Percentiles rank a stretch among this genome's conserved stretches.
These are phyloP conservation scores for Polyplosphaeria fusca DNA, from an alignment of 495 filamentous ascomycete species.

Conservation along the genomic window DNA sequence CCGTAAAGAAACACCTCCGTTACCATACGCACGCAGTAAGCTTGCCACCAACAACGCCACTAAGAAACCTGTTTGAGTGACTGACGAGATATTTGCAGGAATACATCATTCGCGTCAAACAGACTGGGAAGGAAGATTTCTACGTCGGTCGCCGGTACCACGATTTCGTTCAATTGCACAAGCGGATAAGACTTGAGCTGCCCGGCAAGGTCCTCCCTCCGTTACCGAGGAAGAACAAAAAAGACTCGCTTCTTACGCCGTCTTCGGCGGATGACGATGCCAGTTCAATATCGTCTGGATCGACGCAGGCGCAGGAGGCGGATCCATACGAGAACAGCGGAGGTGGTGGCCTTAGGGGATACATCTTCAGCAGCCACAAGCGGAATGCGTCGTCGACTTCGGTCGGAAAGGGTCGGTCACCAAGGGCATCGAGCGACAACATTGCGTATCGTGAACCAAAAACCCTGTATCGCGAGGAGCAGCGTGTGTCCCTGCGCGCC, in stretches of 20 bases:
- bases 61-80: background rate
- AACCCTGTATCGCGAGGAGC: conserved; percentile 80
- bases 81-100: conserved; percentile 58
- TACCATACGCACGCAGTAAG: conserved; percentile 90
- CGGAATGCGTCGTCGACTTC: conserved; percentile 32
- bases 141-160: conserved; percentile 85
- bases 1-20: conserved; percentile 79
- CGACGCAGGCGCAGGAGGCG: conserved; percentile 52
- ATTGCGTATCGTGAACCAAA: conserved; percentile 25
- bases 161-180: conserved; percentile 78
- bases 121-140: conserved; percentile 63
- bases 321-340: conserved; percentile 38
- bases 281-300: conserved; percentile 74
- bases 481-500: conserved; percentile 86
- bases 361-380: conserved; percentile 35
- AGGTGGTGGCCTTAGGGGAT: conserved; percentile 45
- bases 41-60: conserved; percentile 5
- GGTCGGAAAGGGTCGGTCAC: conserved; percentile 42
- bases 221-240: conserved; percentile 86
- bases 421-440: conserved; percentile 51
- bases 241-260: conserved; percentile 50
- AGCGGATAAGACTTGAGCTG: conserved; percentile 74
- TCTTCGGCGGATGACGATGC: conserved; percentile 62
- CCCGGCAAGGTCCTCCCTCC: conserved; percentile 87
- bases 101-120: conserved; percentile 81